These are phyloP conservation scores for Venturia nashicola DNA, from an alignment of 2,329 filamentous ascomycete genomes.

Conservation along the genomic window DNA sequence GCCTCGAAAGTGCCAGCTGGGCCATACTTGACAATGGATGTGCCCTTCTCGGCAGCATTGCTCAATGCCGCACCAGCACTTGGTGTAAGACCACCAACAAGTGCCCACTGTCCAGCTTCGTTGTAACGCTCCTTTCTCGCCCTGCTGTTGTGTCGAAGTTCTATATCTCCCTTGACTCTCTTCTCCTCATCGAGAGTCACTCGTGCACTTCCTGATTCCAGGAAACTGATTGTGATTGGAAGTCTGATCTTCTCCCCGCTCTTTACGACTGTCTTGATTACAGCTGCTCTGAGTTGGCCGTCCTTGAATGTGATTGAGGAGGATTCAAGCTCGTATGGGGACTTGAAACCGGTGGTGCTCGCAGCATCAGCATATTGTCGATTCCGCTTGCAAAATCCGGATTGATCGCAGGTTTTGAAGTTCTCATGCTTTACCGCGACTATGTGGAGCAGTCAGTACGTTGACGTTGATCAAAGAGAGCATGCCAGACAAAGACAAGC, in stretches of 20 bases:
- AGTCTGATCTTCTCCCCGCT: conserved; percentile 60
- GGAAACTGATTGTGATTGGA: conserved; percentile 76
- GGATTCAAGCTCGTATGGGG: conserved; percentile 67
- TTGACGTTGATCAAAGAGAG: background rate
- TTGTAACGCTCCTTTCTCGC: conserved; percentile 89
- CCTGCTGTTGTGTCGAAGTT: conserved; percentile 71
- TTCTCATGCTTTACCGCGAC: conserved; percentile 86
- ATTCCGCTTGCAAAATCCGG: conserved; percentile 95
- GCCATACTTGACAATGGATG: conserved; percentile 67
- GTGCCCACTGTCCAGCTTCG: conserved; percentile 72
- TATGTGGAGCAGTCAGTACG: conserved; percentile 24
- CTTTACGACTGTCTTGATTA: conserved; percentile 66
- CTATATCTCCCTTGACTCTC: conserved; percentile 77
- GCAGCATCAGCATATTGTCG: conserved; percentile 76
- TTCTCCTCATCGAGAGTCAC: conserved; percentile 87
- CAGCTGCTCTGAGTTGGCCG: conserved; percentile 64
- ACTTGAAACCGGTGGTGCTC: conserved; percentile 53
- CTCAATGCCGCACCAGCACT: conserved; percentile 61
- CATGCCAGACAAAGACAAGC: background rate
- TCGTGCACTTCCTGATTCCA: conserved; percentile 77
- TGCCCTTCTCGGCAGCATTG: conserved; percentile 51
- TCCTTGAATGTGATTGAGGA: conserved; percentile 64
- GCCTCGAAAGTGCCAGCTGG: conserved; percentile 66
- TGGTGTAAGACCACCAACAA: conserved; percentile 67
- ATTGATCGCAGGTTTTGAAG: conserved; percentile 94